These are phyloP conservation scores for Lotus japonicus DNA, from an alignment of 306 rosid genomes.

Conservation along the genomic window DNA sequence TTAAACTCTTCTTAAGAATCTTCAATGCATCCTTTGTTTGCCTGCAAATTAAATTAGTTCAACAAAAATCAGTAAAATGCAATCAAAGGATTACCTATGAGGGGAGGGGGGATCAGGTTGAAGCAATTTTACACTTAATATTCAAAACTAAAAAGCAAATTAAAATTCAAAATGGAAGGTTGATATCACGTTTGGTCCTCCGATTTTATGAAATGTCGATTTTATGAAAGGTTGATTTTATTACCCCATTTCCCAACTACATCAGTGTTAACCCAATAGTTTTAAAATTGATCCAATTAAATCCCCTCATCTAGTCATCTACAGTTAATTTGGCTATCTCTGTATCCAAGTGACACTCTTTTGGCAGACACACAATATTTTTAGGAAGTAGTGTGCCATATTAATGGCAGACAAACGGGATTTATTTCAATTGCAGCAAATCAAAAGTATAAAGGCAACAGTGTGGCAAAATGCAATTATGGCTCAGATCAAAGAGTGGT, in stretches of 20 bases:
- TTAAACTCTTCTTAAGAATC: slow-evolving; percentile 79
- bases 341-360: not conserved
- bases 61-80: slow-evolving; percentile 2
- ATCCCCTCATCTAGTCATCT: not conserved
- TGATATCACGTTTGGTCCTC: not conserved
- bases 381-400: not conserved
- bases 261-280: not conserved
- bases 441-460: too few relatives aligned
- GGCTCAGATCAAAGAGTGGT: too few relatives aligned
- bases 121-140: slow-evolving; percentile 5
- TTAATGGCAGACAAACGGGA: not conserved
- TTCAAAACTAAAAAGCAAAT: slow-evolving; percentile 9
- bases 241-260: not conserved
- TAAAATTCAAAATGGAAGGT: slow-evolving; percentile 1
- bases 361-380: too few relatives aligned
- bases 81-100: too few relatives aligned
- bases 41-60: slow-evolving; percentile 48
- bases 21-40: slow-evolving; percentile 94
- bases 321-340: not conserved
- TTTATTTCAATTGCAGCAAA: not conserved
- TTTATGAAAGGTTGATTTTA: not conserved
- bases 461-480: too few relatives aligned
- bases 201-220: not conserved
- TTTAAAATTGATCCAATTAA: not conserved
- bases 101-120: not conserved